phyloP scores from a whole-genome alignment of 805 yeast species.

The Teunomyces barrocoloradensis region DNA sequence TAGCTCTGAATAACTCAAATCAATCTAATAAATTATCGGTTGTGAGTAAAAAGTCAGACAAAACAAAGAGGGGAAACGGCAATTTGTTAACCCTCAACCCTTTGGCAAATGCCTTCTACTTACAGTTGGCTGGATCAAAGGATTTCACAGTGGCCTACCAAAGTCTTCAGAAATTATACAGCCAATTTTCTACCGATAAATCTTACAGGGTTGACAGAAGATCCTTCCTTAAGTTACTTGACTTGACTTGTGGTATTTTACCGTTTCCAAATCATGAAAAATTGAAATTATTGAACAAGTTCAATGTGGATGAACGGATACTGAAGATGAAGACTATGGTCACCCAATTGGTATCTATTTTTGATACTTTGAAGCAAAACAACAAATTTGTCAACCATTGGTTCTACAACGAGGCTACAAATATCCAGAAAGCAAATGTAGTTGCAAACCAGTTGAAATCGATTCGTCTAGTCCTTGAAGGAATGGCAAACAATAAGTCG shows the following conservation, averaged over 20 bases:
- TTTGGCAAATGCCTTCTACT: constrained; percentile 53
- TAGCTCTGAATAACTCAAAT: constrained; percentile 13
- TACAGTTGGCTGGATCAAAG: constrained; percentile 50
- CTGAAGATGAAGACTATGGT: constrained; percentile 29
- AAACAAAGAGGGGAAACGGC: constrained; percentile 6
- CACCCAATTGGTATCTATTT: constrained; percentile 34
- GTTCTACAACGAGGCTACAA: constrained; percentile 50
- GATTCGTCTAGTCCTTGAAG: constrained; percentile 48
- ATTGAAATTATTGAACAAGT: constrained; percentile 33
- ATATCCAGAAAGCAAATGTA: constrained; percentile 50
- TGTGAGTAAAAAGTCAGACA: background rate
- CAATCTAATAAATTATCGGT: constrained; percentile 5
- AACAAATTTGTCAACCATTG: constrained; percentile 39
- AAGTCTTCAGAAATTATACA: constrained; percentile 35
- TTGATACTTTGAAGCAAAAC: constrained; percentile 32
- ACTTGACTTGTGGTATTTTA: constrained; percentile 48
- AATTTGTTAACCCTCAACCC: constrained; percentile 55
- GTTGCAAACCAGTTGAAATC: constrained; percentile 56
- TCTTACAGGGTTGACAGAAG: constrained; percentile 8
- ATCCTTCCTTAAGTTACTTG: constrained; percentile 25
- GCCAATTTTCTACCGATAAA: constrained; percentile 17
- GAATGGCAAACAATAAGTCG: constrained; percentile 28
- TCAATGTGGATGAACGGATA: constrained; percentile 33
- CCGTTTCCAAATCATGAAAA: constrained; percentile 49
- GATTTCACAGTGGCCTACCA: constrained; percentile 46